Conservation (phyloP, 2,329 filamentous ascomycete genomes). For the Tolypocladium endophyticum region DNA sequence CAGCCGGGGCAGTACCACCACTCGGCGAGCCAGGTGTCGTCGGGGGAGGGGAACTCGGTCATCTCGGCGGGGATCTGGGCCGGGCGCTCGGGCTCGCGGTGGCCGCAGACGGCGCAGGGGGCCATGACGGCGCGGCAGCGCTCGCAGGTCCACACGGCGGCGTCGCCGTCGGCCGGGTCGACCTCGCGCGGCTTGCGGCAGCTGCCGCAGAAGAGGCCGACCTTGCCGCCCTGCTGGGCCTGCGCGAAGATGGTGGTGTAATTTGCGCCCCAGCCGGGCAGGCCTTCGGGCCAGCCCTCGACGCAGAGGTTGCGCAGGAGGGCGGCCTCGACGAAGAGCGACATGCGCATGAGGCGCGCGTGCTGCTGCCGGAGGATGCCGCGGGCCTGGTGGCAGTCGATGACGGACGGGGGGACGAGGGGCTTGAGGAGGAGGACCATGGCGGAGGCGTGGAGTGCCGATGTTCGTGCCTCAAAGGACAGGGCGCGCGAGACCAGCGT, state of each 20-base stretch:
- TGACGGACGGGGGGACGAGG: slow-evolving; percentile 41
- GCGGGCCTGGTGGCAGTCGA: slow-evolving; percentile 44
- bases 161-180: slow-evolving; percentile 31
- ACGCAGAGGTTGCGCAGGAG: slow-evolving; percentile 51
- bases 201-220: slow-evolving; percentile 41
- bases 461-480: slow-evolving; percentile 44
- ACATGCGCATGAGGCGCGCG: slow-evolving; percentile 46
- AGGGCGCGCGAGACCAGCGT: slow-evolving; percentile 42
- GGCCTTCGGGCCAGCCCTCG: slow-evolving; percentile 40
- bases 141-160: slow-evolving; percentile 46
- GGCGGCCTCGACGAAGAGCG: slow-evolving; percentile 49
- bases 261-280: slow-evolving; percentile 42
- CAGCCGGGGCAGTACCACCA: slow-evolving; percentile 59
- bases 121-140: slow-evolving; percentile 42
- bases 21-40: slow-evolving; percentile 20
- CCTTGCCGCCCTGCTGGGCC: slow-evolving; percentile 44
- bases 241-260: slow-evolving; percentile 43
- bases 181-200: slow-evolving; percentile 48
- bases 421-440: slow-evolving; percentile 51
- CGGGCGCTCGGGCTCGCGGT: slow-evolving; percentile 36
- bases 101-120: slow-evolving; percentile 48
- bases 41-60: slow-evolving; percentile 10
- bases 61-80: slow-evolving; percentile 23
- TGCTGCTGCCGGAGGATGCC: slow-evolving; percentile 51
- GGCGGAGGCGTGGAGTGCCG: slow-evolving; percentile 47